phyloP scores from a whole-genome alignment of 805 yeast species.

The Starmerella vaccinii region DNA sequence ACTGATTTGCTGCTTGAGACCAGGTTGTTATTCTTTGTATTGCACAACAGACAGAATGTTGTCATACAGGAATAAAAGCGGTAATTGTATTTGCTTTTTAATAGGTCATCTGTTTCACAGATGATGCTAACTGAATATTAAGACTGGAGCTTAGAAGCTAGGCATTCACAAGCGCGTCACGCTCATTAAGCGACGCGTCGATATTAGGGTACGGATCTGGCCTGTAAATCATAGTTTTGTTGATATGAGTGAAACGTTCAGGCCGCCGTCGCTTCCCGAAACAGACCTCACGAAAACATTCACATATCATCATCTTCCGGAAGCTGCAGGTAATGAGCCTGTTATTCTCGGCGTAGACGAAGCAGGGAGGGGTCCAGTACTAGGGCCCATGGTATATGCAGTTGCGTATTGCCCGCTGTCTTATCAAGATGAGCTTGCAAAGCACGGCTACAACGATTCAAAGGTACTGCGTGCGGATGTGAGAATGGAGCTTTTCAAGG shows the following conservation, averaged over 20 bases:
- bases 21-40: too few relatives aligned
- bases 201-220: not conserved
- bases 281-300: constrained; percentile 18
- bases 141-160: not conserved
- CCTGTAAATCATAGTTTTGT: not conserved
- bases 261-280: constrained; percentile 19
- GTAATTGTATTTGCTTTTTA: too few relatives aligned
- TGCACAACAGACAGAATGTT: too few relatives aligned
- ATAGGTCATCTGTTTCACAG: too few relatives aligned
- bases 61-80: too few relatives aligned
- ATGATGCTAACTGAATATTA: not conserved
- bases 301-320: constrained; percentile 24
- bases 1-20: too few relatives aligned
- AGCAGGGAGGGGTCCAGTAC: constrained; percentile 97
- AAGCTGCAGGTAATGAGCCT: constrained; percentile 10
- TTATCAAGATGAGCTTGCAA: constrained; percentile 41
- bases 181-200: not conserved
- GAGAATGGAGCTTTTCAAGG: constrained; percentile 48
- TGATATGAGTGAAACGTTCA: constrained; percentile 1
- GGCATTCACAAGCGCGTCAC: not conserved
- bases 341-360: constrained; percentile 84
- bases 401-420: constrained; percentile 60
- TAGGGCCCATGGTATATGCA: constrained; percentile 98
- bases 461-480: constrained; percentile 68
- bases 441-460: constrained; percentile 85